Evolutionary conservation across 257 asterid genomes (phyloP).

Genomic region (Penstemon barbatus): DNA sequence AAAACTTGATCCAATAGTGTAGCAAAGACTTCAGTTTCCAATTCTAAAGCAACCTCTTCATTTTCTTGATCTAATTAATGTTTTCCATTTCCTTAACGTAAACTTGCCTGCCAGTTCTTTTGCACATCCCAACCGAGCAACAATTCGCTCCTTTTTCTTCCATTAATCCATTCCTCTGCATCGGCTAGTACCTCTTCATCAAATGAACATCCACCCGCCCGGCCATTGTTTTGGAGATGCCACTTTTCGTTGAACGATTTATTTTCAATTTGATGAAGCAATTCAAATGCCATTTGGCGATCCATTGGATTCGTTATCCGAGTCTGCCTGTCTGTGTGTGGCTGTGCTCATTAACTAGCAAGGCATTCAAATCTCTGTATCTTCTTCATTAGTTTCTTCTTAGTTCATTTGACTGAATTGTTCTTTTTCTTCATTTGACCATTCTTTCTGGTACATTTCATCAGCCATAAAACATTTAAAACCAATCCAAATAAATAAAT

Average conservation of each 20-base stretch:
- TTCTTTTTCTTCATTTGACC: slow-evolving; percentile 67
- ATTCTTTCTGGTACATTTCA: slow-evolving; percentile 41
- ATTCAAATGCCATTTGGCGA: slow-evolving; percentile 31
- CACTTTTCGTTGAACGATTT: background rate
- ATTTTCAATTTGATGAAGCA: slow-evolving; percentile 46
- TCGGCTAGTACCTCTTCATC: slow-evolving; percentile 33
- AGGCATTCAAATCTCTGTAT: too few species aligned
- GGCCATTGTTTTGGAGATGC: too few species aligned
- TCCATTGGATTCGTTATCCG: too few species aligned
- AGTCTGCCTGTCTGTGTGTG: too few species aligned
- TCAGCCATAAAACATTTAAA: slow-evolving; percentile 14
- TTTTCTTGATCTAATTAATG: slow-evolving; percentile 47
- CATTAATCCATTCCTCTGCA: slow-evolving; percentile 51
- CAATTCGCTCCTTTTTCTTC: slow-evolving; percentile 22
- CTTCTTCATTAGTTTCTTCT: too few species aligned
- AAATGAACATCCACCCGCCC: background rate
- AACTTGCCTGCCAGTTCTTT: slow-evolving; percentile 47
- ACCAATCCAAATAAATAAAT: background rate
- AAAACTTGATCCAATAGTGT: slow-evolving; percentile 52
- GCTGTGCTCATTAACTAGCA: too few species aligned
- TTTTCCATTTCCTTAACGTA: slow-evolving; percentile 62
- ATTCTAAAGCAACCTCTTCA: slow-evolving; percentile 47
- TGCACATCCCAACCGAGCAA: slow-evolving; percentile 50
- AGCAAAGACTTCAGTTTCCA: slow-evolving; percentile 55
- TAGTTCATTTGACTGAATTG: slow-evolving; percentile 29